These are phyloP conservation scores for Pythium aquatile DNA, from an alignment of 352 stramenopile species.

Conservation along the genomic window DNA sequence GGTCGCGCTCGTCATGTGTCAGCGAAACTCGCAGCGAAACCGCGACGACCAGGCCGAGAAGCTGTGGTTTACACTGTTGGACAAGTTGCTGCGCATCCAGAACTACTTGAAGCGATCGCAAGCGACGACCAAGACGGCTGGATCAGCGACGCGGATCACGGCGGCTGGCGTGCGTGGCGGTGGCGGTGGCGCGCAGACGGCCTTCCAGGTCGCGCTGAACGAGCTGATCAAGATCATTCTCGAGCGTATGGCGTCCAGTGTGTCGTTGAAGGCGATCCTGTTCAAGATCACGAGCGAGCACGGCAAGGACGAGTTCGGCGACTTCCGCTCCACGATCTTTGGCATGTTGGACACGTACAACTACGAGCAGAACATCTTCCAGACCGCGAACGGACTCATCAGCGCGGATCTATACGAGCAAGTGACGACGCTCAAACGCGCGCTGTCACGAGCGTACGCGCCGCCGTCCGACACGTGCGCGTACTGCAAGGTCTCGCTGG, in stretches of 20 bases:
- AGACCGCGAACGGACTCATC: slow-evolving; percentile 82
- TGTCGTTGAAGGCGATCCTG: slow-evolving; percentile 92
- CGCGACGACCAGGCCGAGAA: slow-evolving; percentile 90
- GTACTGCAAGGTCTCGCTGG: slow-evolving; percentile 82
- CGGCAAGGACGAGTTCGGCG: slow-evolving; percentile 90
- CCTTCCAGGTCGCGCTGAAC: slow-evolving; percentile 87
- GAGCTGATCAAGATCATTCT: slow-evolving; percentile 93
- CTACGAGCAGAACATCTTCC: slow-evolving; percentile 90
- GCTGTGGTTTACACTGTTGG: slow-evolving; percentile 94
- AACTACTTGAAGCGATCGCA: slow-evolving; percentile 88
- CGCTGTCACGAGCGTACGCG: slow-evolving; percentile 68
- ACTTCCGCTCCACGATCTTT: slow-evolving; percentile 94
- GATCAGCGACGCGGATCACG: slow-evolving; percentile 44
- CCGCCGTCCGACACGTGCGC: slow-evolving; percentile 69
- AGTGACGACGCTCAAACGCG: slow-evolving; percentile 76
- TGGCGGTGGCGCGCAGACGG: slow-evolving; percentile 70
- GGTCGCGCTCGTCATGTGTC: slow-evolving; percentile 91
- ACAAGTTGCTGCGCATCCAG: slow-evolving; percentile 92
- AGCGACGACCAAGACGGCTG: slow-evolving; percentile 64
- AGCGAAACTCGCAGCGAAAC: slow-evolving; percentile 89
- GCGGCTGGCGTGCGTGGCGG: slow-evolving; percentile 45
- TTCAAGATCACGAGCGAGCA: slow-evolving; percentile 96
- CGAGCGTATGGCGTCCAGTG: slow-evolving; percentile 92
- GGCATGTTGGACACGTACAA: slow-evolving; percentile 94
- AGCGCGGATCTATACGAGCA: slow-evolving; percentile 84